Evolutionary conservation across 2,329 filamentous ascomycete genomes (phyloP).

Genomic region (Exophiala sp.): DNA sequence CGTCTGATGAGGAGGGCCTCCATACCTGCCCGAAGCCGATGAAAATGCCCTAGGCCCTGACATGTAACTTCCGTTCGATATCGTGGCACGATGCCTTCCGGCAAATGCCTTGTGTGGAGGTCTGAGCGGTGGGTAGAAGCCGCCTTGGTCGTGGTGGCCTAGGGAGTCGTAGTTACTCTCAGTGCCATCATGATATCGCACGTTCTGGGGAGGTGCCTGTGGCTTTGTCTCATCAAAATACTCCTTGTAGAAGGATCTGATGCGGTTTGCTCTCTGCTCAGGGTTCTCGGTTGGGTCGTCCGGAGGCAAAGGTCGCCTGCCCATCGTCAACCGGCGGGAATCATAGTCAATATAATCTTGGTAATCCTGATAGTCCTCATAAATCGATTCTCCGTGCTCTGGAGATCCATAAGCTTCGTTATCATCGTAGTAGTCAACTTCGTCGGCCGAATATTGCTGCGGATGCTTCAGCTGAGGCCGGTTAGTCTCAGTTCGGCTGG

Average conservation of each 20-base stretch:
- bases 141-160: conserved; percentile 35
- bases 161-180: conserved; percentile 55
- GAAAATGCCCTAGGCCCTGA: conserved; percentile 57
- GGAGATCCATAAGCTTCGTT: conserved; percentile 11
- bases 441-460: conserved; percentile 1
- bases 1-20: conserved; percentile 42
- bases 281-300: conserved; percentile 84
- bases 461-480: conserved; percentile 1
- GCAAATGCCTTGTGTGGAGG: conserved; percentile 38
- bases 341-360: conserved; percentile 32
- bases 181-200: conserved; percentile 61
- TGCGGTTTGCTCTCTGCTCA: conserved; percentile 89
- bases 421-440: conserved; percentile 11
- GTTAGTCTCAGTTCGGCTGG: neutral
- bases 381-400: conserved; percentile 9
- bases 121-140: conserved; percentile 32
- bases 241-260: conserved; percentile 98
- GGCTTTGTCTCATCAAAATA: conserved; percentile 77
- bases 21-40: conserved; percentile 50
- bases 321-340: conserved; percentile 52
- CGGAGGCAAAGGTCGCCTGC: conserved; percentile 77
- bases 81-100: conserved; percentile 24
- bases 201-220: conserved; percentile 64
- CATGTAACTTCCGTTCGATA: conserved; percentile 39
- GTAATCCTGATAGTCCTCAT: conserved; percentile 17